Evolutionary conservation across 257 asterid genomes (phyloP).

Genomic region (Mitragyna speciosa): DNA sequence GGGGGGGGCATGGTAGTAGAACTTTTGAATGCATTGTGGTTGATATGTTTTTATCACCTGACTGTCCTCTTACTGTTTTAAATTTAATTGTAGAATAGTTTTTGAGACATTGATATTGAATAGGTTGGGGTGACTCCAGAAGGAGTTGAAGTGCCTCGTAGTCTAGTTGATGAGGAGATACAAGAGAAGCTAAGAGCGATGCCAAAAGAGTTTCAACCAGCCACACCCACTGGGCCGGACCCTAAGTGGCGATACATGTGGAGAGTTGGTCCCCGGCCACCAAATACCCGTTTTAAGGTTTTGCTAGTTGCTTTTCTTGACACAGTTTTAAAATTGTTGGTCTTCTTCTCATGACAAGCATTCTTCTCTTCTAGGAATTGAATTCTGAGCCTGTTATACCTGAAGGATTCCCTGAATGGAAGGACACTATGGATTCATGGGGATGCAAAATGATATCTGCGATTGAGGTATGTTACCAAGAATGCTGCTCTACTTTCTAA

Average conservation of each 20-base stretch:
- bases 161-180: slow-evolving; percentile 83
- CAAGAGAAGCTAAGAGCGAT: slow-evolving; percentile 71
- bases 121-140: slow-evolving; percentile 99
- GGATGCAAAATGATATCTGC: slow-evolving; percentile 94
- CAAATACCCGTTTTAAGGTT: slow-evolving; percentile 76
- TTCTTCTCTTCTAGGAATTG: slow-evolving; percentile 57
- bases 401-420: slow-evolving; percentile 89
- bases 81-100: neutral
- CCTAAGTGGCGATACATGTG: slow-evolving; percentile 99
- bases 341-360: slow-evolving; percentile 26
- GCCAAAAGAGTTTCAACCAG: slow-evolving; percentile 67
- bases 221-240: slow-evolving; percentile 79
- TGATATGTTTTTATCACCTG: neutral
- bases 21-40: neutral
- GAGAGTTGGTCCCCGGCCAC: slow-evolving; percentile 93
- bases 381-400: slow-evolving; percentile 97
- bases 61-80: neutral
- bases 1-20: neutral
- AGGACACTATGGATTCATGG: slow-evolving; percentile 92
- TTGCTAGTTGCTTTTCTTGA: slow-evolving; percentile 6
- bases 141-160: slow-evolving; percentile 98
- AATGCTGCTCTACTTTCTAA: slow-evolving; percentile 15
- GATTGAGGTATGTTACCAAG: slow-evolving; percentile 52
- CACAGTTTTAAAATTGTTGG: slow-evolving; percentile 15
- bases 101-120: slow-evolving; percentile 17